Evolutionary conservation across 2,329 filamentous ascomycete species (phyloP), one percentile per base, ranked within the genome.

Genomic region (Saccharata proteae): DNA sequence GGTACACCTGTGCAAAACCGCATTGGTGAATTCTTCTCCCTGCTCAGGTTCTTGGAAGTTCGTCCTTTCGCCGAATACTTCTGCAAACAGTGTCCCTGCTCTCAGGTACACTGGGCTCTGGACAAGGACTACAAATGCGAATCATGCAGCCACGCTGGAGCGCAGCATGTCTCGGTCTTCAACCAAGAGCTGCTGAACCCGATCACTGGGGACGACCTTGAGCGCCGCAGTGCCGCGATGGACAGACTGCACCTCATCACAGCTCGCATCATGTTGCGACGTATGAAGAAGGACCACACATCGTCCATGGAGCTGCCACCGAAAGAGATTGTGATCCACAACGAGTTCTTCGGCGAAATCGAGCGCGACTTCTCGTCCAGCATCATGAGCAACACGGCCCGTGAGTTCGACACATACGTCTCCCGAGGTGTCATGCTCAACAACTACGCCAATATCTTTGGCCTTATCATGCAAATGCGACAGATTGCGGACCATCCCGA

Each of bases 381-480:
- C 46, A 93, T 98, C 64, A 98, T 96, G 84, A 83, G 77, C 11
- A 93, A 82, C 49, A 80, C 82, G 6, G 73, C 78, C 36, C 79
- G 90, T 38, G 77, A 85, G 45, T 98, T 96, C 43, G 83, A 96
- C 49, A 96, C 86, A 0, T 98, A 96, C 43, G 90, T 96, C 21
- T 80, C 84, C 12, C 82, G 85, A 40, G 86, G 85, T 61, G 88
- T 96, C 13, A 74, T 98, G 57, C 70, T 98, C 30, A 67, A 96
- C 65, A 93, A 94, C 52, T 96, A 96, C 45, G 90, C 90, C 61
- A 98, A 98, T 54, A 96, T 98, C 42, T 98, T 98, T 47, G 88
- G 86, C 49, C 69, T 98, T 34, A 94, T 98, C 49, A 96, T 96
- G 84, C 86, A 93, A 56, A 96, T 98, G 88, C 80, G 90, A 34